Evolutionary conservation across 306 rosid genomes (phyloP).

Genomic region (Medicago ruthenica): DNA sequence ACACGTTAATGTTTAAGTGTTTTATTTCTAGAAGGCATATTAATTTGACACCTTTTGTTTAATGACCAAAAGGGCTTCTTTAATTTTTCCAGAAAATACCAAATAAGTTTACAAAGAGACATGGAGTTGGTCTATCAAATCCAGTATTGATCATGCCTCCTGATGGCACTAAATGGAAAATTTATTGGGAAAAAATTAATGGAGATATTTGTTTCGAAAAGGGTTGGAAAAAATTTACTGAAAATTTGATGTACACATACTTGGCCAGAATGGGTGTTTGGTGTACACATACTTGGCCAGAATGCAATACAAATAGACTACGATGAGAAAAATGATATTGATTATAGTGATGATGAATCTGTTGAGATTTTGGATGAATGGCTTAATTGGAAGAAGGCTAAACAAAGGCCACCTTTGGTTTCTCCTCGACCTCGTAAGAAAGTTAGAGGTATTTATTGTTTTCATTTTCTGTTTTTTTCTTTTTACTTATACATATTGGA

Average conservation of each 20-base stretch:
- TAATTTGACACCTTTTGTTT: no score
- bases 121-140: slow-evolving; percentile 26
- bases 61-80: no score
- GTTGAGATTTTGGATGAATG: slow-evolving; percentile 9
- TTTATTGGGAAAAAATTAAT: slow-evolving; percentile 10
- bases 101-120: slow-evolving; percentile 2
- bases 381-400: slow-evolving; percentile 34
- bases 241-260: not conserved
- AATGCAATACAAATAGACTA: not conserved
- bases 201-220: slow-evolving; percentile 13
- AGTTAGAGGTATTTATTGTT: not conserved
- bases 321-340: not conserved
- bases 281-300: not conserved
- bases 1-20: no score
- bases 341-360: slow-evolving; percentile 3
- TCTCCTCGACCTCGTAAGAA: slow-evolving; percentile 5
- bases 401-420: not conserved
- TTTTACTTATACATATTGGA: no score
- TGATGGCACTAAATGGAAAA: slow-evolving; percentile 29
- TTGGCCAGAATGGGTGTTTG: not conserved
- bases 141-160: slow-evolving; percentile 29
- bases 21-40: no score
- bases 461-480: not conserved
- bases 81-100: slow-evolving; percentile 38
- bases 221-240: slow-evolving; percentile 9